Evolutionary conservation across 1,284 basidiomycete genomes (phyloP).

Genomic region (Cutaneotrichosporon sp.): DNA sequence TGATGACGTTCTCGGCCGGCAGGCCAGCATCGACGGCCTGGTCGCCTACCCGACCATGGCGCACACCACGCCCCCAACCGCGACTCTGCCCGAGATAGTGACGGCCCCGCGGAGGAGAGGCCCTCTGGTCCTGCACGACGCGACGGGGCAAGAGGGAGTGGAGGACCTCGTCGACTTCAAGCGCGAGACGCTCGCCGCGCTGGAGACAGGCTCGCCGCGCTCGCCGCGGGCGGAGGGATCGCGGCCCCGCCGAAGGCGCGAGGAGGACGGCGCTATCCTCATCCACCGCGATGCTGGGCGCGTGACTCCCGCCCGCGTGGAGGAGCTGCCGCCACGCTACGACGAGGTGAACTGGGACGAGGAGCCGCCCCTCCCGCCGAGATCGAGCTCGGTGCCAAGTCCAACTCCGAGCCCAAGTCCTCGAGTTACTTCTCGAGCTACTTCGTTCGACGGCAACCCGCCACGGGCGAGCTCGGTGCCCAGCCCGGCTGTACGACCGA

Average conservation of each 20-base stretch:
- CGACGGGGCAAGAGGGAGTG: conserved; percentile 3
- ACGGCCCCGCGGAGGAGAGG: conserved; percentile 13
- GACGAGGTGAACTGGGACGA: conserved; percentile 42
- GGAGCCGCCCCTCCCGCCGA: conserved; percentile 1
- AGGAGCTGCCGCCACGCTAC: conserved; percentile 45
- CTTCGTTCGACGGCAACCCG: too few species aligned
- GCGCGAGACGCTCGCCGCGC: conserved; percentile 37
- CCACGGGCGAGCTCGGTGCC: too few species aligned
- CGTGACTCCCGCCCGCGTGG: conserved; percentile 16
- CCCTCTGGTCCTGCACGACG: conserved; percentile 30
- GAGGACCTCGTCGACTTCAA: conserved; percentile 29
- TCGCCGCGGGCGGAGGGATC: neutral
- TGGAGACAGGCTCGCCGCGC: too few species aligned
- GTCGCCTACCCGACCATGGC: conserved; percentile 14
- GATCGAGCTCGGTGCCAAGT: neutral
- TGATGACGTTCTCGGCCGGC: conserved; percentile 9
- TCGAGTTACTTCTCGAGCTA: too few species aligned
- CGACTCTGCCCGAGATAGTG: neutral
- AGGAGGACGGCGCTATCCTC: conserved; percentile 28
- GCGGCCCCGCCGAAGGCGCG: neutral
- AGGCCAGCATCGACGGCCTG: conserved; percentile 26
- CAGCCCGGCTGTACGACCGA: too few species aligned
- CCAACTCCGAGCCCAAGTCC: neutral
- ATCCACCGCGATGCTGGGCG: conserved; percentile 44
- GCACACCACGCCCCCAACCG: neutral